phyloP scores from a whole-genome alignment of 2,329 filamentous ascomycete species.

The Cercospora citrullina region DNA sequence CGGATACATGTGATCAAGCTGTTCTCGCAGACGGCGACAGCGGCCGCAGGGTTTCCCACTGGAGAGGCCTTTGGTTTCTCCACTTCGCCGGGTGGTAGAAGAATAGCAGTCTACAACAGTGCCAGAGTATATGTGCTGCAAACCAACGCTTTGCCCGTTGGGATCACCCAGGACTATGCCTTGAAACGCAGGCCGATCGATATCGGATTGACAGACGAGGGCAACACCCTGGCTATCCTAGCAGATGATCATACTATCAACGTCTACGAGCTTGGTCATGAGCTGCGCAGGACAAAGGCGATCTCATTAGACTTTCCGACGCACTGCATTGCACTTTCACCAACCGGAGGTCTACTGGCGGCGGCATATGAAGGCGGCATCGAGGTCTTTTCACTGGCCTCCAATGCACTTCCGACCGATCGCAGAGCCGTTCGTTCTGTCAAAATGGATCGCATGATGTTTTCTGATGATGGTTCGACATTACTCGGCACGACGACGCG shows the following conservation, averaged over 20 bases:
- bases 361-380: slow-evolving; percentile 84
- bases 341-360: slow-evolving; percentile 77
- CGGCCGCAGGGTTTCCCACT: slow-evolving; percentile 65
- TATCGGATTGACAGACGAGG: slow-evolving; percentile 76
- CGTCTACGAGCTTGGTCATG: slow-evolving; percentile 67
- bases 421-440: slow-evolving; percentile 39
- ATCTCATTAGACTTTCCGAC: slow-evolving; percentile 77
- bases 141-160: slow-evolving; percentile 58
- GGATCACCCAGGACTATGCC: slow-evolving; percentile 71
- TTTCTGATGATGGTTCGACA: slow-evolving; percentile 42
- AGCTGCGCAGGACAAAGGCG: slow-evolving; percentile 64
- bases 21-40: slow-evolving; percentile 80
- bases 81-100: slow-evolving; percentile 72
- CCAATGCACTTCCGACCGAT: slow-evolving; percentile 51
- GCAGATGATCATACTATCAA: slow-evolving; percentile 82
- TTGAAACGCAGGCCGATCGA: slow-evolving; percentile 73
- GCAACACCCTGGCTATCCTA: slow-evolving; percentile 71
- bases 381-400: slow-evolving; percentile 74
- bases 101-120: slow-evolving; percentile 79
- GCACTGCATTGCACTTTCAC: slow-evolving; percentile 75
- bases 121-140: slow-evolving; percentile 80
- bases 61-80: slow-evolving; percentile 79
- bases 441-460: slow-evolving; percentile 39
- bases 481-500: slow-evolving; percentile 41
- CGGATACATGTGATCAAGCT: slow-evolving; percentile 64